Evolutionary conservation across 352 stramenopile genomes (phyloP), one percentile per base, ranked within the genome.

Genomic region (Globisporangium alternatum): DNA sequence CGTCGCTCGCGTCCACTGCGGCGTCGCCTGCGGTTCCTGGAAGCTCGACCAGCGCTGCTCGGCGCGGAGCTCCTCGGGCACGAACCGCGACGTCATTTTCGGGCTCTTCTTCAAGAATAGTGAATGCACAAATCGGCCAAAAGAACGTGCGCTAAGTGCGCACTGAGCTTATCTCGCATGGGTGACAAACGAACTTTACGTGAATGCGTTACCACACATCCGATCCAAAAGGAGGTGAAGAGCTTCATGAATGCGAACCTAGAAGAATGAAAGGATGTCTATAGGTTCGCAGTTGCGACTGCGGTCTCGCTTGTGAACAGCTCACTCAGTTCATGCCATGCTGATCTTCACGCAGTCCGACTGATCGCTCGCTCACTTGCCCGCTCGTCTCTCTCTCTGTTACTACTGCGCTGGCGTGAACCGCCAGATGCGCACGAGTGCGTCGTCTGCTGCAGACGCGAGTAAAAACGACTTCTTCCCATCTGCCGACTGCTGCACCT

Each of bases 11-110:
- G 65, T 68, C 83, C 83, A 92, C 33, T 78, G 72, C 8, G 57
- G 35, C n/a, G 65, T 45, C 17, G 65, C 49, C 53, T 62, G 56
- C 5, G 65, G 64, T 25, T 76, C 68, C 49, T 75, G 69, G 33
- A 90, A 81, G 56, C 75, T 82, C 44, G 80, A 88, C 83, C 83
- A 92, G 56, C 83, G 83, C 60, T 79, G 76, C 65, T 92, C 83
- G 31, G 66, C 69, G 5, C 70, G 75, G 15, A 92, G 80, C 71
- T 90, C 81, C 30, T 80, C 75, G 1, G 78, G 79, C 12, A 47
- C 35, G 10, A 28, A 30, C 41, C 37, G 37, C 8, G 33, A 59
- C 25, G 25, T 53, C 54, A 41, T 62, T 43, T 19, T 8, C 5
- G 9, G 17, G 48, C 15, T 43, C 10, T 57, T 58, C 52, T 45